These are phyloP conservation scores for Lanmaoa pseudosensibilis DNA, from an alignment of 768 basidiomycete genomes.

Conservation along the genomic window DNA sequence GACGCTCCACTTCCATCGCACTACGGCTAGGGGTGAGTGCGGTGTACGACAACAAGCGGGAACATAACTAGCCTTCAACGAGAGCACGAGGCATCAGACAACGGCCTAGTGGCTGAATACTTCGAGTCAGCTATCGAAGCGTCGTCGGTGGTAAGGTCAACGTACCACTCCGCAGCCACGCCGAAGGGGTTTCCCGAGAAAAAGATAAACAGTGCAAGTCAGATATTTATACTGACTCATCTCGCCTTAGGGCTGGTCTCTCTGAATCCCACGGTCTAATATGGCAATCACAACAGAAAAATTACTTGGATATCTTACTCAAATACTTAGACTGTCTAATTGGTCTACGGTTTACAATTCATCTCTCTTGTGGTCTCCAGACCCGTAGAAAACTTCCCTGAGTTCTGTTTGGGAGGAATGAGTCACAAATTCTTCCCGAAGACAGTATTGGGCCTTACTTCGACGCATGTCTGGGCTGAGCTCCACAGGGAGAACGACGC, in stretches of 20 bases:
- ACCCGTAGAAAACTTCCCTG: conserved; percentile 49
- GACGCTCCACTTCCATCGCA: conserved; percentile 18
- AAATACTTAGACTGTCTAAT: background rate
- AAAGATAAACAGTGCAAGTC: background rate
- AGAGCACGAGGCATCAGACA: conserved; percentile 13
- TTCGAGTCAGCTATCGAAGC: conserved; percentile 2
- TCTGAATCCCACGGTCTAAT: conserved; percentile 25
- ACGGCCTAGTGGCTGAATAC: conserved; percentile 18
- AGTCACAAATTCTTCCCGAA: background rate
- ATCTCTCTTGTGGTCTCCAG: conserved; percentile 35
- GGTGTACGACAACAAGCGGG: background rate
- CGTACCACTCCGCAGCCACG: conserved; percentile 15
- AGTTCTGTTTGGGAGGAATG: conserved; percentile 46
- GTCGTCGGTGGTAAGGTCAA: background rate
- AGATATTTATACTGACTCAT: conserved; percentile 13
- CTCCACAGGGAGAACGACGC: conserved; percentile 80
- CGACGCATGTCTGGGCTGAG: conserved; percentile 64
- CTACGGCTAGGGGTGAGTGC: background rate
- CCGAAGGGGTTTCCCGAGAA: conserved; percentile 37
- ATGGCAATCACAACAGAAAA: background rate
- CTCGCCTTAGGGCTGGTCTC: conserved; percentile 32
- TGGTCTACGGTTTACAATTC: conserved; percentile 36
- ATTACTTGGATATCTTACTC: conserved; percentile 1
- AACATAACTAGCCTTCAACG: conserved; percentile 1
- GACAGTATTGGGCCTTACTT: conserved; percentile 55